Evolutionary conservation across 139 green algal genomes (phyloP).

Genomic region (Chlorella sp.): DNA sequence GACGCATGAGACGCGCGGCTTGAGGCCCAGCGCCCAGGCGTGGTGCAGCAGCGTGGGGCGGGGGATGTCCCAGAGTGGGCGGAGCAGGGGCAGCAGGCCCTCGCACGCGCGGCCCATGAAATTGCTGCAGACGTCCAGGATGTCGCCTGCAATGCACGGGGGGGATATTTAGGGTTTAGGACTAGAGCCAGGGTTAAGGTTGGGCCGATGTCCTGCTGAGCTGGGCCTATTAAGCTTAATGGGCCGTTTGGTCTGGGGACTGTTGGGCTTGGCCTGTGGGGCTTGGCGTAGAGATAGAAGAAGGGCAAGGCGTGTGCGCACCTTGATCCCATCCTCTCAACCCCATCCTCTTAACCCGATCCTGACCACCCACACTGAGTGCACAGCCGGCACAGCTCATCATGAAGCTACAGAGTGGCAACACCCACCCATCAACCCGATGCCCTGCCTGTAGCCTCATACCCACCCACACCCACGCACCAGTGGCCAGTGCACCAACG

Average conservation of each 20-base stretch:
- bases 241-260: background rate
- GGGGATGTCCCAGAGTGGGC: constrained; percentile 14
- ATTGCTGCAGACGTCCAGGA: constrained; percentile 19
- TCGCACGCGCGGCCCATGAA: constrained; percentile 6
- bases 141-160: constrained; percentile 10
- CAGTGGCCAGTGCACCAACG: background rate
- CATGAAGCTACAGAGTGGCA: no score
- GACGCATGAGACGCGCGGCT: constrained; percentile 10
- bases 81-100: constrained; percentile 5
- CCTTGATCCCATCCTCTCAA: background rate
- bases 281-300: no score
- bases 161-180: no score
- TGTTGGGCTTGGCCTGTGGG: background rate
- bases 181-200: background rate
- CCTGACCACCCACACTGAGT: no score
- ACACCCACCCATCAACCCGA: no score
- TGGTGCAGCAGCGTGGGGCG: constrained; percentile 15
- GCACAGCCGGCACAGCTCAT: background rate
- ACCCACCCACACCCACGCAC: background rate
- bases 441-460: no score
- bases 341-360: no score
- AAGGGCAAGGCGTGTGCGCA: background rate
- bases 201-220: background rate
- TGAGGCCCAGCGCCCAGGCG: constrained; percentile 12
- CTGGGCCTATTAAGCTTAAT: background rate